phyloP scores from a whole-genome alignment of 805 yeast species.

The Ogataea ganodermae region DNA sequence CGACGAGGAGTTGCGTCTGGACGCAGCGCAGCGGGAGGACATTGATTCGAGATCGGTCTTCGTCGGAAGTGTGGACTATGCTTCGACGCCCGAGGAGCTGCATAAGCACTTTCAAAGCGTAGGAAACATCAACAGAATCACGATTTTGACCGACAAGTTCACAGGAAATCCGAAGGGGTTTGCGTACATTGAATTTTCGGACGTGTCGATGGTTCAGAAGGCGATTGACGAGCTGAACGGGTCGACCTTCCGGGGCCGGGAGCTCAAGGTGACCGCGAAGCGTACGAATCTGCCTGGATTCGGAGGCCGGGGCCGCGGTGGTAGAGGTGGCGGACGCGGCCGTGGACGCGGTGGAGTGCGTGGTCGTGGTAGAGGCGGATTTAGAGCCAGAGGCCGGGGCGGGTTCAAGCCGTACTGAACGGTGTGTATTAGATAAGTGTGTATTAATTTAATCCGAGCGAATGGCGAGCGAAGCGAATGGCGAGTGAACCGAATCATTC shows the following conservation, averaged over 20 bases:
- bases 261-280: conserved; percentile 72
- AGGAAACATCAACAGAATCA: conserved; percentile 78
- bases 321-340: conserved; percentile 27
- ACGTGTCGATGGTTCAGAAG: conserved; percentile 58
- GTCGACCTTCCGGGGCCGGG: conserved; percentile 64
- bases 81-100: conserved; percentile 74
- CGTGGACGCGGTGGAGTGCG: conserved; percentile 26
- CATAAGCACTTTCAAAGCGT: conserved; percentile 69
- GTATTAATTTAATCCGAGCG: neutral
- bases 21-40: conserved; percentile 49
- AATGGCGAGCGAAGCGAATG: neutral
- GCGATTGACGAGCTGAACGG: conserved; percentile 67
- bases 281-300: conserved; percentile 82
- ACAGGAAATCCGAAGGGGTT: conserved; percentile 86
- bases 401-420: conserved; percentile 36
- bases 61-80: conserved; percentile 85
- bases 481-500: neutral
- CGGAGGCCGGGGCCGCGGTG: conserved; percentile 48
- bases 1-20: conserved; percentile 18
- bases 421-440: conserved; percentile 4
- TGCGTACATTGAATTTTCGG: conserved; percentile 85
- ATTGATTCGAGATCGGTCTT: conserved; percentile 77
- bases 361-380: conserved; percentile 30
- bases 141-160: conserved; percentile 68
- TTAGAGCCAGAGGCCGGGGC: conserved; percentile 35